These are phyloP conservation scores for Fusarium anguioides DNA, from an alignment of 2,329 filamentous ascomycete genomes.

Conservation along the genomic window DNA sequence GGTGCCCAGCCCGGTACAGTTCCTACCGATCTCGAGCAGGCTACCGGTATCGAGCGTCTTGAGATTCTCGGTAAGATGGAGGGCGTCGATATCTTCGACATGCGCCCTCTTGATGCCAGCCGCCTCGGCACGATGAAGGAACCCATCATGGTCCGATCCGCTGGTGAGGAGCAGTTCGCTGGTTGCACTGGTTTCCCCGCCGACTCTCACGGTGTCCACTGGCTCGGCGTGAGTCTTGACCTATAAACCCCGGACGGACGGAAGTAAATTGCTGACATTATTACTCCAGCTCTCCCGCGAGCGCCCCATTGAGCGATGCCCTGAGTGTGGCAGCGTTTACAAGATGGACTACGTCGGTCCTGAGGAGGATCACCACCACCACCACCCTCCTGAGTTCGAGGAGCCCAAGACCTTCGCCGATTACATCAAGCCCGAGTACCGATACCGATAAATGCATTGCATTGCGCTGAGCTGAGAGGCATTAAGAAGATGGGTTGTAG, in stretches of 20 bases:
- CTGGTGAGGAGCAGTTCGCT: conserved; percentile 94
- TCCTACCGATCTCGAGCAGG: conserved; percentile 93
- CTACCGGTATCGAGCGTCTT: conserved; percentile 97
- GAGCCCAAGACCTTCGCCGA: conserved; percentile 98
- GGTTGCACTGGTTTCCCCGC: conserved; percentile 95
- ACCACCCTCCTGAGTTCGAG: conserved; percentile 72
- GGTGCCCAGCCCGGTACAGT: conserved; percentile 86
- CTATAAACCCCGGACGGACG: conserved; percentile 21
- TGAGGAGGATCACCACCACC: conserved; percentile 75
- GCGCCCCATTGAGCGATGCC: conserved; percentile 93
- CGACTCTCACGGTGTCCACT: conserved; percentile 90
- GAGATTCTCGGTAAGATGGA: conserved; percentile 99
- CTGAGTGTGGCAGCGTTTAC: conserved; percentile 95
- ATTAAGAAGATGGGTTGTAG: conserved; percentile 32
- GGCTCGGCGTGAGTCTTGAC: conserved; percentile 81
- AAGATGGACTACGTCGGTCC: conserved; percentile 98
- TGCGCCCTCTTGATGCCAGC: conserved; percentile 93
- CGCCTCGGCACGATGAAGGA: conserved; percentile 90
- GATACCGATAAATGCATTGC: conserved; percentile 66
- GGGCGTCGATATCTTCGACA: conserved; percentile 97
- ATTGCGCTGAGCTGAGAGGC: conserved; percentile 32
- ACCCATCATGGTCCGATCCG: conserved; percentile 90
- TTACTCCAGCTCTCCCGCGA: conserved; percentile 78
- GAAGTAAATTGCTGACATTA: conserved; percentile 30
- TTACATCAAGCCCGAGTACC: conserved; percentile 95